Percentiles rank a stretch among this genome's conserved stretches.
Conservation (phyloP, 192 early-diverging fungal genomes). For the Coemansia sp. region DNA sequence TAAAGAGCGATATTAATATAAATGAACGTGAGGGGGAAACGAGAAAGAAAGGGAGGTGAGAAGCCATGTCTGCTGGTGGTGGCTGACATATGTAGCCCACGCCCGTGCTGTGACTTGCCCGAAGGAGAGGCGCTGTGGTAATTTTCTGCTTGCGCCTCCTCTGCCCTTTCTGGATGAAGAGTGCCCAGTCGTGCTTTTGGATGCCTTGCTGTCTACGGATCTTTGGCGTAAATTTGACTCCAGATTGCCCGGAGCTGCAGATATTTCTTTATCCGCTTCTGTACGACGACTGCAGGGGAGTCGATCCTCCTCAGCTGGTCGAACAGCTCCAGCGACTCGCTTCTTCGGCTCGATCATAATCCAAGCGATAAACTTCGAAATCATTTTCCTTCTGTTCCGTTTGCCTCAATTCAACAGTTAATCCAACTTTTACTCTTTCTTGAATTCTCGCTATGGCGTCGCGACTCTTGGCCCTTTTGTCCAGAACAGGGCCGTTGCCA, state of each 20-base stretch:
- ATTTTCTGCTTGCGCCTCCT: slow-evolving; percentile 7
- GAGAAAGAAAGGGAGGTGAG: neutral
- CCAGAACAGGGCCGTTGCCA: slow-evolving; percentile 10
- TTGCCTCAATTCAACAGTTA: neutral
- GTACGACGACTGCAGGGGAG: neutral
- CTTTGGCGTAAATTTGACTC: neutral
- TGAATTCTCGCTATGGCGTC: slow-evolving; percentile 10
- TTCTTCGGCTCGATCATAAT: neutral
- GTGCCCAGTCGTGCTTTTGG: neutral
- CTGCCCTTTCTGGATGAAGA: neutral
- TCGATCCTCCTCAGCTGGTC: neutral
- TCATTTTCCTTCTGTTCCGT: no score
- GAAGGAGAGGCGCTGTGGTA: neutral
- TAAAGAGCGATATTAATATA: neutral
- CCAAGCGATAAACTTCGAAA: no score
- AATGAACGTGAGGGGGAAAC: neutral
- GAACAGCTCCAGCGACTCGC: neutral
- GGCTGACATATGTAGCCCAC: neutral
- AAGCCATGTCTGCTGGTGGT: neutral
- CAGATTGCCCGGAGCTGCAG: neutral
- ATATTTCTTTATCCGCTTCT: neutral
- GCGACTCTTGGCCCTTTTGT: slow-evolving; percentile 5
- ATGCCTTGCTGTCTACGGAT: neutral
- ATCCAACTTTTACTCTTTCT: neutral
- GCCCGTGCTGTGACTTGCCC: neutral